A percentile compares a stretch with the other conserved stretches of the same genome.
Evolutionary conservation across 2,329 filamentous ascomycete species (phyloP).

Genomic region (Trichoderma gracile): DNA sequence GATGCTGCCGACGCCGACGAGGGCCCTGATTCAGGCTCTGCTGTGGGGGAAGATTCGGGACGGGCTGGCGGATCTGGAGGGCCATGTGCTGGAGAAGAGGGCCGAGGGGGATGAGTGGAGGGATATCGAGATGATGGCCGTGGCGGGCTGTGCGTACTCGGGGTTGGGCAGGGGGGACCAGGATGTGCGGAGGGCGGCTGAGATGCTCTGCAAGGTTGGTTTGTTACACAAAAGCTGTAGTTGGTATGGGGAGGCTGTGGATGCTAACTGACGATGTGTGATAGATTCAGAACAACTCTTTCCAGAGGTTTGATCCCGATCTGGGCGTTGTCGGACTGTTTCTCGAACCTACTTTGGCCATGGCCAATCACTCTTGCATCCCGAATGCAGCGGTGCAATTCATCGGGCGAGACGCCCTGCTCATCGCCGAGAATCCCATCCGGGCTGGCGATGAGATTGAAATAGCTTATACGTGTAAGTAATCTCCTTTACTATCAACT

Average conservation of each 20-base stretch:
- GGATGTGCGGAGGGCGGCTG: constrained; percentile 44
- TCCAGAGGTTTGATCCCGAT: constrained; percentile 57
- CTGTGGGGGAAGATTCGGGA: constrained; percentile 40
- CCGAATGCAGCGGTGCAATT: constrained; percentile 63
- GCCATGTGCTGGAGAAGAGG: constrained; percentile 47
- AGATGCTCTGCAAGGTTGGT: constrained; percentile 55
- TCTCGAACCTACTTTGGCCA: constrained; percentile 56
- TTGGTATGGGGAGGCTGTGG: background rate
- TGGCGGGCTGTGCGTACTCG: constrained; percentile 45
- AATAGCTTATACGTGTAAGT: constrained; percentile 61
- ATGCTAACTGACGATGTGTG: background rate
- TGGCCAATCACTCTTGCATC: constrained; percentile 63
- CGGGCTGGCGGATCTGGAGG: constrained; percentile 46
- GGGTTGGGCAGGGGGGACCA: constrained; percentile 41
- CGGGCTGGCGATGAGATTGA: constrained; percentile 56
- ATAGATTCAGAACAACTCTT: constrained; percentile 63
- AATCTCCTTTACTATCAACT: background rate
- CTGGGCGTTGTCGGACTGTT: constrained; percentile 56
- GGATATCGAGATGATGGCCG: constrained; percentile 53
- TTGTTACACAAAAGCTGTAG: background rate
- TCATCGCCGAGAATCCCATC: constrained; percentile 54
- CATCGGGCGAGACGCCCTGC: constrained; percentile 50
- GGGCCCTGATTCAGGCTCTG: constrained; percentile 55
- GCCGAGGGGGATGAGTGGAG: constrained; percentile 41
- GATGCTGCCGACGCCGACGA: constrained; percentile 55